Base-by-base conservation (phyloP, 1,139 yeast species). In the Taphrina communis region DNA sequence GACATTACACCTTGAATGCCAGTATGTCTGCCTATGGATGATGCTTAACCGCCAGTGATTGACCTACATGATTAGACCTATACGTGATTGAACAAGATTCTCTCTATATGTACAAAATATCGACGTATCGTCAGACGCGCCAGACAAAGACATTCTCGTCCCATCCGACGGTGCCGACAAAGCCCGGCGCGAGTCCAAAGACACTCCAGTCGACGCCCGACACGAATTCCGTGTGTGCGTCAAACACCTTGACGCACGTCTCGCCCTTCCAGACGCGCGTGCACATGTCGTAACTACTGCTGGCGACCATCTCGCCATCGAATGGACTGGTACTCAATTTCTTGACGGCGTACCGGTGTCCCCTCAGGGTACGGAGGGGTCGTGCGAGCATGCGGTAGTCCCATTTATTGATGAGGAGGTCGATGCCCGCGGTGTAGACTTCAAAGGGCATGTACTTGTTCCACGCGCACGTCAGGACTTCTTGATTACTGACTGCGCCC, bases 131-230 rank as follows among this genome's bases (percentile, higher is more conserved):
- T 74, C 85, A 84, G 5, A 87, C 83, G 74, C 89, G 92, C 96
- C 97, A 94, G n/a, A 94, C 83, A 75, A 88, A 87, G 11, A 92
- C 88, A 89, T 90, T 91, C 75, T 94, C 97, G 79, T 94, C 99
- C 97, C 97, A 94, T 0, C 97, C 97, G 0, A 94, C 88, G 35
- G 97, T 87, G 9, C 96, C 96, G 21, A 89, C 93, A 91, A 96
- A 93, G 0, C 97, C 98, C 2, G 95, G 96, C 7, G 70, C 65
- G 73, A 88, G 87, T 9, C 98, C 98, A 97, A 98, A 94, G 69
- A 94, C 79, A 73, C 96, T 88, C 88, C 97, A 94, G 78, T 94
- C 98, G 72, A 94, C 88, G n/a, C 96, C 97, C 73, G 90, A 86
- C 1, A 89, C 97, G 79, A 94, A 94, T 80, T 94, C 99, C 51